These are phyloP conservation scores for Crotalaria pallida DNA, from an alignment of 306 rosid genomes.

Conservation along the genomic window DNA sequence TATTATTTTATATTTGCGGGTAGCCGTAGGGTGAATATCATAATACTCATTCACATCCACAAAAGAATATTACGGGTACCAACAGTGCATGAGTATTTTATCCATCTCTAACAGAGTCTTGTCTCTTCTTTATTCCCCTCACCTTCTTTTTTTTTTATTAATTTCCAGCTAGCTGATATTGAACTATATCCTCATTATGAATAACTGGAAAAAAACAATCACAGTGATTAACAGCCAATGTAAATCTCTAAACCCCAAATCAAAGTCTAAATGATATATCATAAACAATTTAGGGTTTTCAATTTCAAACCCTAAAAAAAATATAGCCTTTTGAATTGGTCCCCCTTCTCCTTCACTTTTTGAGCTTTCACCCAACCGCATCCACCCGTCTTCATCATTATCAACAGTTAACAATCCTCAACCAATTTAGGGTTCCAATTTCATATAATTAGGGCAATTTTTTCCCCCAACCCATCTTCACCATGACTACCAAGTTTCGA, in stretches of 20 bases:
- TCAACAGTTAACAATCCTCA: background rate
- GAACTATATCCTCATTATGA: background rate
- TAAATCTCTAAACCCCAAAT: background rate
- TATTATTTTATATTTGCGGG: too few species aligned
- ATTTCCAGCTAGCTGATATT: conserved; percentile 1
- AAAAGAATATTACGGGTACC: too few species aligned
- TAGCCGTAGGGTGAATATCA: too few species aligned
- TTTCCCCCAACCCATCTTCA: background rate
- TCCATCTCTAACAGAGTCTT: background rate
- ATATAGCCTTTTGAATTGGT: conserved; percentile 1
- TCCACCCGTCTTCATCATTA: background rate
- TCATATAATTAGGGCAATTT: background rate
- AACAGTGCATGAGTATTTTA: too few species aligned
- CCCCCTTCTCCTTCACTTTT: conserved; percentile 12
- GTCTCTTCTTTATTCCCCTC: background rate
- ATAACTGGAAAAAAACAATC: background rate
- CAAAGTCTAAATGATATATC: conserved; percentile 6
- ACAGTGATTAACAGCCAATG: conserved; percentile 8
- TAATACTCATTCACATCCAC: too few species aligned
- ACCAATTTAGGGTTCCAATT: conserved; percentile 4
- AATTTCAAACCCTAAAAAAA: background rate
- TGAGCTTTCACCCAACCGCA: background rate
- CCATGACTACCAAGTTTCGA: background rate
- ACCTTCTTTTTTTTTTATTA: background rate
- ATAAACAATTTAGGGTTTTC: conserved; percentile 7